phyloP scores from a whole-genome alignment of 352 stramenopile genomes.

The Phytophthora multivora region DNA sequence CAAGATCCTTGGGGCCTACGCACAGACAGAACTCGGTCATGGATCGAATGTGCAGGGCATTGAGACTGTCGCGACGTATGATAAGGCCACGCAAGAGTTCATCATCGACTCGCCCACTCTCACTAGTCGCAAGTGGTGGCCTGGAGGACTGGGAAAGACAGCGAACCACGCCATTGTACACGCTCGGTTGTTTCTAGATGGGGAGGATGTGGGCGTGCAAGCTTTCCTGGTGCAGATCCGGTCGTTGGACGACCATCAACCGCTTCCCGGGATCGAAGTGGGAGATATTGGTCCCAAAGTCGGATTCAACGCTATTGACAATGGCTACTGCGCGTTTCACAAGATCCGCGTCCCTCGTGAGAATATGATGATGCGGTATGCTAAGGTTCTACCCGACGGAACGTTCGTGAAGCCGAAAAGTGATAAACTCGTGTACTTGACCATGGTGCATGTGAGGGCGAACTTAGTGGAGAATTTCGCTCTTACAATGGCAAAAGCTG shows the following conservation, averaged over 20 bases:
- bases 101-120: slow-evolving; percentile 94
- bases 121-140: slow-evolving; percentile 96
- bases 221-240: slow-evolving; percentile 25
- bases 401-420: slow-evolving; percentile 65
- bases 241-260: slow-evolving; percentile 23
- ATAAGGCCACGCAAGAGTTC: slow-evolving; percentile 89
- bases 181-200: slow-evolving; percentile 18
- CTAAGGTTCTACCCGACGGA: slow-evolving; percentile 53
- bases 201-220: slow-evolving; percentile 11
- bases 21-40: slow-evolving; percentile 25
- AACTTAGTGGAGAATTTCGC: slow-evolving; percentile 10
- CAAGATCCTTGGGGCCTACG: slow-evolving; percentile 18
- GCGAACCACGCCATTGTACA: slow-evolving; percentile 24
- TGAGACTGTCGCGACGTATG: slow-evolving; percentile 38
- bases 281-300: slow-evolving; percentile 27
- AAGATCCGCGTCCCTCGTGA: slow-evolving; percentile 17
- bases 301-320: slow-evolving; percentile 27
- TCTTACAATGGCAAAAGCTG: neutral
- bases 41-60: slow-evolving; percentile 25
- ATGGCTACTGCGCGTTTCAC: slow-evolving; percentile 27
- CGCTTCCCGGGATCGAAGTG: slow-evolving; percentile 18
- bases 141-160: slow-evolving; percentile 33
- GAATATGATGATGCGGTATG: slow-evolving; percentile 33
- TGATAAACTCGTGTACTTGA: slow-evolving; percentile 69
- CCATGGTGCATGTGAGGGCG: slow-evolving; percentile 49